Conservation (phyloP, 78 protist genomes). For the Tieghemostelium lacteum region DNA sequence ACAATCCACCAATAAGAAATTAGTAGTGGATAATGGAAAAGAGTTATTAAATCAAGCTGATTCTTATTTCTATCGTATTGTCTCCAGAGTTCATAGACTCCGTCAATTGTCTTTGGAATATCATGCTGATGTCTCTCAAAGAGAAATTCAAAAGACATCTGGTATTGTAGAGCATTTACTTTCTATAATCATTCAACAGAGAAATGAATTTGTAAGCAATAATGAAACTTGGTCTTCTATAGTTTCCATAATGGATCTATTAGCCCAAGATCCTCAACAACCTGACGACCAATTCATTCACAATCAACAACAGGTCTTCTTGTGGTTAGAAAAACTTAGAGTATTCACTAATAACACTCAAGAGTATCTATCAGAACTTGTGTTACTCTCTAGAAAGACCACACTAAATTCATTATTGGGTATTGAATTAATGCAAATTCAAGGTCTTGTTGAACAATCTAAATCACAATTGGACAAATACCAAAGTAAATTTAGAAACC, state of each 20-base stretch:
- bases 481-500: constrained; percentile 18
- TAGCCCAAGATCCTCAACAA: neutral
- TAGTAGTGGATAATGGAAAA: neutral
- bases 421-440: neutral
- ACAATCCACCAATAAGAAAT: neutral
- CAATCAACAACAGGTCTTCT: neutral
- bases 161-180: constrained; percentile 48
- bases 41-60: constrained; percentile 36
- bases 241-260: constrained; percentile 5
- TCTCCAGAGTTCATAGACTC: constrained; percentile 48
- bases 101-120: constrained; percentile 48
- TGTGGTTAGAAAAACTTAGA: constrained; percentile 15
- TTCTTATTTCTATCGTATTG: constrained; percentile 60
- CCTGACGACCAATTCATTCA: neutral
- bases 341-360: neutral
- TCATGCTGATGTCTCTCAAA: constrained; percentile 29
- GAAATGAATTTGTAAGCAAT: neutral
- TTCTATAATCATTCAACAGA: neutral
- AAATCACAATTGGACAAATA: neutral
- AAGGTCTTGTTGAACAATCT: neutral
- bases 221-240: neutral
- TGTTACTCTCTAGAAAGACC: constrained; percentile 18
- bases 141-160: constrained; percentile 58
- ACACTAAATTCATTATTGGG: neutral
- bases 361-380: neutral